Evolutionary conservation across 2,329 filamentous ascomycete genomes (phyloP).

Genomic region (Fusarium sp.): DNA sequence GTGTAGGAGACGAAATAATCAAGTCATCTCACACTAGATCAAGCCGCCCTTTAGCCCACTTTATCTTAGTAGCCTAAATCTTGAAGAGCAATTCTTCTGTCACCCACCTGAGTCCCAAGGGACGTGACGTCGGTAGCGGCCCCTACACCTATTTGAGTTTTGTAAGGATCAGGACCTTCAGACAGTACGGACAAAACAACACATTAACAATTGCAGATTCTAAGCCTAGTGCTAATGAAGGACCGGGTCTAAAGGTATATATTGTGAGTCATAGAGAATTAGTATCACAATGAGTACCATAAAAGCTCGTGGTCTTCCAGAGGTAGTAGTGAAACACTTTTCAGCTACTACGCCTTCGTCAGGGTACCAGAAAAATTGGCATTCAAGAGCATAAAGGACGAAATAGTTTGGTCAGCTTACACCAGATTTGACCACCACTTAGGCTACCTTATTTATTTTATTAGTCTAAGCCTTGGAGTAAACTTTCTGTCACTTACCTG

Average conservation of each 20-base stretch:
- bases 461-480: not conserved
- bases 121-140: slow-evolving; percentile 41
- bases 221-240: not conserved
- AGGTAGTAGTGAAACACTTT: not conserved
- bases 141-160: not conserved
- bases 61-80: too few species aligned
- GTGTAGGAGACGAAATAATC: too few species aligned
- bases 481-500: not conserved
- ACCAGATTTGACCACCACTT: not conserved
- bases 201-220: not conserved
- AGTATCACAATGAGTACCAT: not conserved
- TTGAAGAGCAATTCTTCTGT: too few species aligned
- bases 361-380: not conserved
- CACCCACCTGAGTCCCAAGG: not conserved
- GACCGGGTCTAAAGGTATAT: not conserved
- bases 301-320: not conserved
- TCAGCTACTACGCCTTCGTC: not conserved
- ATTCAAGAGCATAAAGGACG: not conserved
- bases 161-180: not conserved
- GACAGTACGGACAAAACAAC: not conserved
- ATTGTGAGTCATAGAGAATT: not conserved
- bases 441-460: not conserved
- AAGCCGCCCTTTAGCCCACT: too few species aligned
- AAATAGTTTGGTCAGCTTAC: not conserved
- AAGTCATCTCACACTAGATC: too few species aligned